phyloP scores from a whole-genome alignment of 2,329 filamentous ascomycete species.

The Colletotrichum cereale region DNA sequence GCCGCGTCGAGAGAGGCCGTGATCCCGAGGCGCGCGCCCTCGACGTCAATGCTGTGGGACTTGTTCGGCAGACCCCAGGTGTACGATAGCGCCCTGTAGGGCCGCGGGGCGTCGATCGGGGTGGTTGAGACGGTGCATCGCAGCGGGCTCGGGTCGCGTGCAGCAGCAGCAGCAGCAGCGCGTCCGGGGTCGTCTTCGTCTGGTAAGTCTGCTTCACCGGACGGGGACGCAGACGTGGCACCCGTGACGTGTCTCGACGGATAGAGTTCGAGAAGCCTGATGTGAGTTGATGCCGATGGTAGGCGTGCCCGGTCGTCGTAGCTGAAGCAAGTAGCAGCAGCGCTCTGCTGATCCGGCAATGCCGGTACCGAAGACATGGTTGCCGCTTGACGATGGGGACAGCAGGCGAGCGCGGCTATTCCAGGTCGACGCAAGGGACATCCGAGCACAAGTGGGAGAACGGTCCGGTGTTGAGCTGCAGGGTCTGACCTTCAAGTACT shows the following conservation, averaged over 20 bases:
- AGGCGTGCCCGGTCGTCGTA: constrained; percentile 17
- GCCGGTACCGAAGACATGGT: constrained; percentile 31
- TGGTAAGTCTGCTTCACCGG: neutral
- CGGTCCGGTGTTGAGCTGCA: constrained; percentile 2
- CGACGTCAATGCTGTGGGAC: constrained; percentile 23
- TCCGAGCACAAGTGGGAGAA: constrained; percentile 2
- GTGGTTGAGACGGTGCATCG: constrained; percentile 23
- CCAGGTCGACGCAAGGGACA: neutral
- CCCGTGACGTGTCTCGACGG: neutral
- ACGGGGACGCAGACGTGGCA: neutral
- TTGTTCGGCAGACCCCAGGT: constrained; percentile 43
- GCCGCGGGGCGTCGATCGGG: constrained; percentile 32
- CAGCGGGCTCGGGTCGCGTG: constrained; percentile 17
- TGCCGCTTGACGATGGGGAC: constrained; percentile 13
- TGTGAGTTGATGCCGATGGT: constrained; percentile 33
- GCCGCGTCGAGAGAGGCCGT: constrained; percentile 37
- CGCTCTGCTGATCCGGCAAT: constrained; percentile 7
- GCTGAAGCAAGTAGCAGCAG: neutral
- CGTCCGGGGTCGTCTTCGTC: neutral
- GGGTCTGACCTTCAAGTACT: constrained; percentile 14
- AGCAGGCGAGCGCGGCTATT: constrained; percentile 11
- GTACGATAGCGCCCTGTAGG: constrained; percentile 45
- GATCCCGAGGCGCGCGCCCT: constrained; percentile 18
- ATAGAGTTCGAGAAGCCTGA: constrained; percentile 36
- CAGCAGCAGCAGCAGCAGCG: too few species aligned